Conservation (phyloP, 345 rosid genomes). For the Mallotus nudiflorus region DNA sequence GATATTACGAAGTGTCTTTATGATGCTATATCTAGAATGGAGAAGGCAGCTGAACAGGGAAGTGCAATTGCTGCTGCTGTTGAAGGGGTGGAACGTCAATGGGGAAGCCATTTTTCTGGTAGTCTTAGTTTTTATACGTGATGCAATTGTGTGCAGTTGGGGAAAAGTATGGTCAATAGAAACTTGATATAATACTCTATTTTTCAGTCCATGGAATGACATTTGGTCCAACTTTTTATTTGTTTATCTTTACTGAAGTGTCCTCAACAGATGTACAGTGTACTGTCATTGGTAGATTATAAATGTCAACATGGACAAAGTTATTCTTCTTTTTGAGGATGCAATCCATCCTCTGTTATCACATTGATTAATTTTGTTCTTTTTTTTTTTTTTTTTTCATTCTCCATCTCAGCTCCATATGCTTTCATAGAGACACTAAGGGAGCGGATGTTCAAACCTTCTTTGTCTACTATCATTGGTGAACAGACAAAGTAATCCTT, state of each 20-base stretch:
- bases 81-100: conserved; percentile 97
- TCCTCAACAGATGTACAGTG: background rate
- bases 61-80: conserved; percentile 97
- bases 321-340: background rate
- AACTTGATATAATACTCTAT: background rate
- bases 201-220: background rate
- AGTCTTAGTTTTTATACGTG: conserved; percentile 17
- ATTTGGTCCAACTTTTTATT: background rate
- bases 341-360: background rate
- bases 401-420: conserved; percentile 55
- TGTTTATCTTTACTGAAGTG: background rate
- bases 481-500: conserved; percentile 62
- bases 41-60: conserved; percentile 98
- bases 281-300: too few species aligned
- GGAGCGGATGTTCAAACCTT: conserved; percentile 95
- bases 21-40: conserved; percentile 97
- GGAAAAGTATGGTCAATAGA: background rate
- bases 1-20: conserved; percentile 95
- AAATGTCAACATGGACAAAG: too few species aligned
- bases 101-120: conserved; percentile 80
- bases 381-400: background rate
- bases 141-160: background rate
- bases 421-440: conserved; percentile 91
- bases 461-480: conserved; percentile 76
- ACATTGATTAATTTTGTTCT: background rate